These are phyloP conservation scores for Nematodospora anomalae DNA, from an alignment of 1,139 yeast genomes.

Conservation along the genomic window DNA sequence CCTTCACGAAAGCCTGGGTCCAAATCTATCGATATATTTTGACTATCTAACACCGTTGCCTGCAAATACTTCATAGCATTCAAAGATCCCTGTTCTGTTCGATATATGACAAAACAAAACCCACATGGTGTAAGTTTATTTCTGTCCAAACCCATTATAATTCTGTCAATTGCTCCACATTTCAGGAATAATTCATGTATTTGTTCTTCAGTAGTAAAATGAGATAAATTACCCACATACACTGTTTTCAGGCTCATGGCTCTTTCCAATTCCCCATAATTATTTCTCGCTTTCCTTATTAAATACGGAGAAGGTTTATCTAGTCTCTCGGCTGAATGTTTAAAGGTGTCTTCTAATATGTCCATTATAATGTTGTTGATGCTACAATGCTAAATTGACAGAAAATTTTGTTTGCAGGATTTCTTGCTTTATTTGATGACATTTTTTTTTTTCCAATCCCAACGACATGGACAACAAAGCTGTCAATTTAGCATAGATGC, in stretches of 20 bases:
- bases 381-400: neutral
- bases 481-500: conserved; percentile 8
- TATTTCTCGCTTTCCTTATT: conserved; percentile 65
- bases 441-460: conserved; percentile 2
- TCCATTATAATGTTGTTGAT: conserved; percentile 31
- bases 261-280: conserved; percentile 59
- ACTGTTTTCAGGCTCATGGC: conserved; percentile 70
- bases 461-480: too few relatives aligned
- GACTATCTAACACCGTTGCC: conserved; percentile 79
- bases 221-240: conserved; percentile 82
- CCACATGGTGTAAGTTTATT: conserved; percentile 92
- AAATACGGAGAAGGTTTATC: conserved; percentile 80
- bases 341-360: conserved; percentile 56
- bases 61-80: conserved; percentile 80
- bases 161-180: conserved; percentile 73
- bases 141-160: conserved; percentile 92
- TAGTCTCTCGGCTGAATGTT: conserved; percentile 57
- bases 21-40: conserved; percentile 75
- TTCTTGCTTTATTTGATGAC: conserved; percentile 1
- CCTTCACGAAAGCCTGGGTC: conserved; percentile 97
- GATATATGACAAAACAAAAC: conserved; percentile 85
- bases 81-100: conserved; percentile 65
- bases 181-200: conserved; percentile 80
- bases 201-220: conserved; percentile 92
- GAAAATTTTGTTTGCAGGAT: conserved; percentile 1